Base-by-base conservation (phyloP, 208 protist species). In the Trypanosoma melophagium region DNA sequence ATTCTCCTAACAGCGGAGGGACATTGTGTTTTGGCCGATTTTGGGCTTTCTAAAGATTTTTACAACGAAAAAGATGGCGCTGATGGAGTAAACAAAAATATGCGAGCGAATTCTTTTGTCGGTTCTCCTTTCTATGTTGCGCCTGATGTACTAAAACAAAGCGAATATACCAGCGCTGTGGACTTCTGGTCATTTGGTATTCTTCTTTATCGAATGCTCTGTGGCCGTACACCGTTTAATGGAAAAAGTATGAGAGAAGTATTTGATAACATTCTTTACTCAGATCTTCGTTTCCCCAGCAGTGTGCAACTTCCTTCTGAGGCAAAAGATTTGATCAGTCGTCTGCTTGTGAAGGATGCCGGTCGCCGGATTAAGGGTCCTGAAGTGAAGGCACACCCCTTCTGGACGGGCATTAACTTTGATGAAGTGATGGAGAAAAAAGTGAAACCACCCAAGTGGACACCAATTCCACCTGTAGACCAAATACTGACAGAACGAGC, bases 161-260 rank as follows among this genome's bases (percentile, higher is more conserved):
- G 84, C 41, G 93, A 95, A 50, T 98, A 99, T 87, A 98, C 97
- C 16, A 97, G 96, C 66, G 91, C 95, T 7, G 95, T 99, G 8
- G 98, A 99, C 77, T 99, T 97, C 83, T 99, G 98, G 98, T 95
- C 92, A 14, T 97, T 98, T 77, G 98, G 98, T 50, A 97, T 98
- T 59, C 68, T 99, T 12, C 78, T 98, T n/a, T 99, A 98, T 83
- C 96, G 97, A 71, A 98, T 98, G 95, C 73, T 98, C 22, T 91
- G 94, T 67, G 97, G 96, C 38, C 88, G 94, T 51, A 84, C 95
- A 42, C 97, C 97, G 17, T 98, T 98, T 76, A 97, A 81, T 60
- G 86, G 93, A 44, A 92, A 92, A 60, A 97, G 87, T 67, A 95
- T 95, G 84, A 90, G 92, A 64, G 91, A 95, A 66, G 90, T 97